Base-by-base conservation (phyloP, 345 rosid genomes). In the Theobroma cacao region DNA sequence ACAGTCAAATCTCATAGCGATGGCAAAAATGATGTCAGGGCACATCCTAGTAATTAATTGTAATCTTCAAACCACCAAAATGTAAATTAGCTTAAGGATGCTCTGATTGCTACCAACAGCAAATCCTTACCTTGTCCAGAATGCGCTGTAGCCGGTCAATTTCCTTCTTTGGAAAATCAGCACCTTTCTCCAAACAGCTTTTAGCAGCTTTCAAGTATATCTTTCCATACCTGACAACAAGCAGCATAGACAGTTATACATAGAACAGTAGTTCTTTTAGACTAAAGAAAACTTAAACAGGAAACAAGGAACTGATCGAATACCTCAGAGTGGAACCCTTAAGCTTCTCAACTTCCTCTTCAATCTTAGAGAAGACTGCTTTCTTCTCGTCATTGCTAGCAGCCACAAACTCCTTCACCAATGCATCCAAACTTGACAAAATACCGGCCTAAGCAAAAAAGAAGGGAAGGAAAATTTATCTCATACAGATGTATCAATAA, bases 341-440 rank as follows among this genome's bases (percentile, higher is more conserved):
- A 41, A 97, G 94, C 81, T 85, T 93, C 76, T 77, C 87, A 73
- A 86, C 93, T 89, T 91, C 98, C 85, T 87, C 91, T 79, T 93
- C 98, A 0, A 97, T 85, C 75, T 77, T 86, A 38, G 94, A 81
- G 79, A 87, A 85, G 72, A 89, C 75, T 77, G 90, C 80, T 83
- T 89, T 91, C 89, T 93, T 94, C 87, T 93, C 94, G 43, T 88
- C 97, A 77, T 77, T 74, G 72, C 86, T 66, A 13, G 98, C 97
- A 79, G 92, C 91, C 52, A 93, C 85, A 52, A 97, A 91, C 81
- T 91, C 98, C 85, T 94, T 94, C 74, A 91, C 97, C 85, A 90
- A 87, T 14, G 89, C 81, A 83, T 89, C 93, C 82, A 97, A 85
- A 83, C 92, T 89, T 75, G 86, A 93, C 72, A 97, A 83, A 62